Conservation (phyloP, 1,139 yeast species). For the Magnusiomyces suaveolens region DNA sequence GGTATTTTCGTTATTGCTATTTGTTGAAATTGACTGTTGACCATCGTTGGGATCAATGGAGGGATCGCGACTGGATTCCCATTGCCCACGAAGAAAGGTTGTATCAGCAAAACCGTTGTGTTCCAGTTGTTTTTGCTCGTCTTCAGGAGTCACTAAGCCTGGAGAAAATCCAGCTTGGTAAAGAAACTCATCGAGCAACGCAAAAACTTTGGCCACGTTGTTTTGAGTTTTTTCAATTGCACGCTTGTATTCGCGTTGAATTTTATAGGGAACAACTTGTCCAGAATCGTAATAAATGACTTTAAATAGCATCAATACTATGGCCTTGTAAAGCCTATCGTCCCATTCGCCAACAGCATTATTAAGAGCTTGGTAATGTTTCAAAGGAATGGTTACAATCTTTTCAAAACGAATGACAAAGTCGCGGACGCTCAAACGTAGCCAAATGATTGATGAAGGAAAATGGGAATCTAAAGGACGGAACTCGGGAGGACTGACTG, state of each 20-base stretch:
- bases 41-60: no score
- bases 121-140: conserved; percentile 1
- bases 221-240: conserved; percentile 29
- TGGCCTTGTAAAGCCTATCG: conserved; percentile 31
- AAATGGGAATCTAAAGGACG: conserved; percentile 18
- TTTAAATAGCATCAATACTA: conserved; percentile 26
- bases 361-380: conserved; percentile 29
- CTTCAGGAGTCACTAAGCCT: conserved; percentile 7
- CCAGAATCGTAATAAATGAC: conserved; percentile 28
- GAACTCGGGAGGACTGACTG: conserved; percentile 23
- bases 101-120: neutral
- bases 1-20: no score
- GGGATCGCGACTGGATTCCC: no score
- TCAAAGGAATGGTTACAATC: conserved; percentile 29
- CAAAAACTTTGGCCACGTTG: conserved; percentile 28
- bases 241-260: conserved; percentile 17
- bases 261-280: conserved; percentile 19
- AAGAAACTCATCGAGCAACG: conserved; percentile 22
- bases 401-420: conserved; percentile 29
- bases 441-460: conserved; percentile 25
- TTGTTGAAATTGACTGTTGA: no score
- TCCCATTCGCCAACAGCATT: conserved; percentile 33
- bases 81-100: no score
- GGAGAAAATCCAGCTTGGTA: conserved; percentile 17
- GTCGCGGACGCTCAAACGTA: conserved; percentile 23